Evolutionary conservation across 352 stramenopile genomes (phyloP).

Genomic region (Discostella stelligera): DNA sequence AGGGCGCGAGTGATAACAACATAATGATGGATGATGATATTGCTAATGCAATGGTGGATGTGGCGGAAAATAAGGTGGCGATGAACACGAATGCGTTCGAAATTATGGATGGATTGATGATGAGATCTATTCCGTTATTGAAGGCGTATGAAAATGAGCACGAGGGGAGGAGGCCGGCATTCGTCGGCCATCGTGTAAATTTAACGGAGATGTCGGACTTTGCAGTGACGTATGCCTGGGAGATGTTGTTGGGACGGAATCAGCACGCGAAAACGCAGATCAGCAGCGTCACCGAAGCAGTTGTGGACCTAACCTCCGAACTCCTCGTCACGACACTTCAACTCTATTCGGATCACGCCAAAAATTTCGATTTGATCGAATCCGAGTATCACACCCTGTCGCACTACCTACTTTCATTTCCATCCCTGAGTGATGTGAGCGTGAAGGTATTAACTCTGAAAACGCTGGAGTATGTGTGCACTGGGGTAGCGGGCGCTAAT

Average conservation of each 20-base stretch:
- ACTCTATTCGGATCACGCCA: constrained; percentile 80
- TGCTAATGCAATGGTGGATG: constrained; percentile 12
- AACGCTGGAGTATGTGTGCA: constrained; percentile 82
- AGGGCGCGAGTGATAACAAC: not conserved
- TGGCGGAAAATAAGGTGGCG: constrained; percentile 62
- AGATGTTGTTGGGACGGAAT: constrained; percentile 19
- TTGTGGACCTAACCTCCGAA: constrained; percentile 59
- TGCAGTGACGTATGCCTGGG: constrained; percentile 53
- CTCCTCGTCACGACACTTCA: constrained; percentile 76
- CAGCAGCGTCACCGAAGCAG: not conserved
- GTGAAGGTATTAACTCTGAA: constrained; percentile 81
- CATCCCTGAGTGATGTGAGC: constrained; percentile 72
- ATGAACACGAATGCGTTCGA: constrained; percentile 73
- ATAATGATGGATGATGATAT: constrained; percentile 10
- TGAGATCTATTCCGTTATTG: constrained; percentile 61
- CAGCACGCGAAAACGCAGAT: not conserved
- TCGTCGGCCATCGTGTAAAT: constrained; percentile 26
- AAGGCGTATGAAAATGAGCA: constrained; percentile 54
- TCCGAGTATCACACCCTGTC: constrained; percentile 70
- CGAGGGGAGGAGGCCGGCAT: constrained; percentile 47
- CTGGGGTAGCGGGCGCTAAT: constrained; percentile 66
- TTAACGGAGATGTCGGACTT: constrained; percentile 59
- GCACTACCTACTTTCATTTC: constrained; percentile 76
- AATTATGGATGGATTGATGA: constrained; percentile 78
- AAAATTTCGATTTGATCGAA: constrained; percentile 83